phyloP scores from a whole-genome alignment of 352 stramenopile species.

The Phytophthora crassamura region DNA sequence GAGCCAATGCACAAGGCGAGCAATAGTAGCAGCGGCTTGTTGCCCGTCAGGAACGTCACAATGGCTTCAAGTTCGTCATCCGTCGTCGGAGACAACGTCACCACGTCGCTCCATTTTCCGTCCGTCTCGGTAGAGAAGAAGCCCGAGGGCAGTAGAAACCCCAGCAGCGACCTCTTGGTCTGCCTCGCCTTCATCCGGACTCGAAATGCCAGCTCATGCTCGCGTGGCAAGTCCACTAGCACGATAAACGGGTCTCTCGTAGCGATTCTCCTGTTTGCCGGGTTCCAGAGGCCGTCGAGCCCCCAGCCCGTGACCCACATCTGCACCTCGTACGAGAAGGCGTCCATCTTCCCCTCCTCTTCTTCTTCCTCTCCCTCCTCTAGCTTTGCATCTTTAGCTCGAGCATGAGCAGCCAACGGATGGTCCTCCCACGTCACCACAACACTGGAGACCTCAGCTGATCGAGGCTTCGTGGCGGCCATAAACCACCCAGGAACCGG shows the following conservation, averaged over 20 bases:
- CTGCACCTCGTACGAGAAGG: conserved; percentile 68
- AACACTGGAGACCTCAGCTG: conserved; percentile 49
- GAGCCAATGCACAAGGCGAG: conserved; percentile 58
- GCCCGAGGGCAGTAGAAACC: conserved; percentile 25
- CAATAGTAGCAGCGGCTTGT: conserved; percentile 58
- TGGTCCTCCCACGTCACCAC: conserved; percentile 79
- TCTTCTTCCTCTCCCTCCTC: conserved; percentile 23
- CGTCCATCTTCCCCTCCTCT: background rate
- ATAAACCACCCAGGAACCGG: background rate
- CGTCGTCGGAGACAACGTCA: conserved; percentile 48
- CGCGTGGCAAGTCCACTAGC: conserved; percentile 53
- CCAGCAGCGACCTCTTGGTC: conserved; percentile 29
- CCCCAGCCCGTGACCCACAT: conserved; percentile 73
- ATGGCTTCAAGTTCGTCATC: conserved; percentile 66
- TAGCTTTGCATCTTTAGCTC: conserved; percentile 19
- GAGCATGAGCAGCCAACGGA: conserved; percentile 29
- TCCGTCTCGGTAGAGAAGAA: conserved; percentile 64
- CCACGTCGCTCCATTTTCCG: conserved; percentile 61
- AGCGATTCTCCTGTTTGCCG: conserved; percentile 54
- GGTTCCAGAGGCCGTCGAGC: conserved; percentile 67
- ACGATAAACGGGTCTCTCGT: conserved; percentile 67
- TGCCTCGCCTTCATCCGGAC: conserved; percentile 62
- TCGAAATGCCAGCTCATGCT: conserved; percentile 63
- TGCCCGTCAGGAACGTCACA: conserved; percentile 49
- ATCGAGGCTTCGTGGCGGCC: conserved; percentile 2